Evolutionary conservation across 1,139 yeast species (phyloP), one percentile per base, ranked within the genome.

Genomic region (Candida tunisiensis): DNA sequence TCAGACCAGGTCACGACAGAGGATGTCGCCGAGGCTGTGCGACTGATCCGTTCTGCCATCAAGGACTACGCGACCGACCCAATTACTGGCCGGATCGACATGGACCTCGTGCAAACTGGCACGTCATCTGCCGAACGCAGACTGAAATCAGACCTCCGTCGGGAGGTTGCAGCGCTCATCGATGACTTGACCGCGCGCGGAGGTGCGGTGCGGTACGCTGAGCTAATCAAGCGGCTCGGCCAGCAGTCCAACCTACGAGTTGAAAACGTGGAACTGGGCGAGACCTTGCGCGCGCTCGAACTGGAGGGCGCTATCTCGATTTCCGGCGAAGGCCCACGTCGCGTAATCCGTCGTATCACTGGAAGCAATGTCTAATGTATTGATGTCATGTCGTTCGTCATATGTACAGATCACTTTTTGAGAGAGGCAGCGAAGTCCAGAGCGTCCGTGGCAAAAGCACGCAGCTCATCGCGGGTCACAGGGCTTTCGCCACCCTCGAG

Each of bases 1-100:
- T 67, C 88, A 1, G 54, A 62, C 2, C 50, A 46, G 1, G 99
- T 88, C 4, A 75, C 73, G 29, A 59, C 78, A 16, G 64, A 63
- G 19, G 98, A 88, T 51, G 98, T 88, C n/a, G 64, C 65, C 38
- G 99, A 88, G 48, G 93, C 96, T 1, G 95, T 85, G 3, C 66
- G 98, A 38, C 62, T 88, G 39, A 88, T 85, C 47, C 74, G 79
- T 41, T 67, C 93, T 8, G 99, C 99, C 14, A 80, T 88, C 38
- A 88, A 88, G 52, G 96, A 88, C 39, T 91, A 88, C 50, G 99
- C 99, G 10, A 88, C 95, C 6, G 99, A 88, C 55, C 98, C 96
- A 18, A 62, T 77, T 23, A 85, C 98, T 0, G 99, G 99, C 23
- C 69, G 88, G 44, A 88, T 88, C 40, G 98, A 91, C 49, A 83